Conservation (phyloP, 768 basidiomycete species). For the Boletus vermiculosoides region DNA sequence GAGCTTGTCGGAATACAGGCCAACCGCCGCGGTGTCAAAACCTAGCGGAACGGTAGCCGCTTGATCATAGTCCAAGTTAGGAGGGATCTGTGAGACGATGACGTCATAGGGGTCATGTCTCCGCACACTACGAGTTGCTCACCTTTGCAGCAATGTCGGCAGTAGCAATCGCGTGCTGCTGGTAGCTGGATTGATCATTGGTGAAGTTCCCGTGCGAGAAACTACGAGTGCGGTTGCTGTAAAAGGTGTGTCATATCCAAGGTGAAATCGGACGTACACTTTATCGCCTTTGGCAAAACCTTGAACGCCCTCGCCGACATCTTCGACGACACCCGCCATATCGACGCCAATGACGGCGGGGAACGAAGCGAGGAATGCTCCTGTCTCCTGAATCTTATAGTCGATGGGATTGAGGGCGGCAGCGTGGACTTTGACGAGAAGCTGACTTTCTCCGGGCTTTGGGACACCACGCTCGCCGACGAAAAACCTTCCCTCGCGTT, state of each 20-base stretch:
- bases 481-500: slow-evolving; percentile 31
- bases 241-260: neutral
- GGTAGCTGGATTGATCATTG: slow-evolving; percentile 36
- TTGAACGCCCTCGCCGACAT: slow-evolving; percentile 37
- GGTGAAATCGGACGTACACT: slow-evolving; percentile 31
- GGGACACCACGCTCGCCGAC: slow-evolving; percentile 29
- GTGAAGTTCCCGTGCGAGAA: slow-evolving; percentile 31
- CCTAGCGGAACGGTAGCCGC: slow-evolving; percentile 48
- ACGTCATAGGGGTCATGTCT: neutral
- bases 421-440: slow-evolving; percentile 42
- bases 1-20: slow-evolving; percentile 41
- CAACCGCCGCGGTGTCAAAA: slow-evolving; percentile 46
- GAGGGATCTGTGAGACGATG: slow-evolving; percentile 39
- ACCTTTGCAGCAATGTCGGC: slow-evolving; percentile 40
- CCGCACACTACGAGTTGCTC: neutral
- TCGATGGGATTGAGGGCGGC: slow-evolving; percentile 48
- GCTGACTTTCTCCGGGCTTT: slow-evolving; percentile 37
- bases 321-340: slow-evolving; percentile 39
- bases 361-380: slow-evolving; percentile 32
- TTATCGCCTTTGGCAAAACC: slow-evolving; percentile 39
- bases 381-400: slow-evolving; percentile 37
- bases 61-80: slow-evolving; percentile 41
- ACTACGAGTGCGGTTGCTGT: neutral
- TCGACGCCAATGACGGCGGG: slow-evolving; percentile 39
- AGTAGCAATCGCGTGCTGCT: slow-evolving; percentile 39